Evolutionary conservation across 2,329 filamentous ascomycete genomes (phyloP).

Genomic region (Phialophora verrucosa): DNA sequence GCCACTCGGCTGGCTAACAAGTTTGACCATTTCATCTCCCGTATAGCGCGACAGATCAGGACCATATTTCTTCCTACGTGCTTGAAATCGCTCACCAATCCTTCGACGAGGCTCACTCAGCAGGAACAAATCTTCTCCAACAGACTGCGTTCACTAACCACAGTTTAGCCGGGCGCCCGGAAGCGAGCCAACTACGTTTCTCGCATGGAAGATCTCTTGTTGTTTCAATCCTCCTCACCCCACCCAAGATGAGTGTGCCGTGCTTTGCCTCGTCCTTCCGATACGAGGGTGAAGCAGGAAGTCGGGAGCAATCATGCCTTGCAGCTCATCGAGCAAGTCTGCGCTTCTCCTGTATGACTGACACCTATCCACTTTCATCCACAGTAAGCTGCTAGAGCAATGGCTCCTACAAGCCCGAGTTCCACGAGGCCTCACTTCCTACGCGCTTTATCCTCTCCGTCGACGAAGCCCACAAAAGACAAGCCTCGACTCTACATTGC

Average conservation of each 20-base stretch:
- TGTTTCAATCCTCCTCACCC: not conserved
- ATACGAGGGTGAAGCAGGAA: not conserved
- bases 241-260: not conserved
- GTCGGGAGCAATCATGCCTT: not conserved
- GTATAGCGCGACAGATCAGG: not conserved
- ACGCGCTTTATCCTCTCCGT: constrained; percentile 34
- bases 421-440: constrained; percentile 30
- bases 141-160: not conserved
- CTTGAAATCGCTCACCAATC: constrained; percentile 8
- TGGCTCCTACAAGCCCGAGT: constrained; percentile 1
- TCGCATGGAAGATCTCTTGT: not conserved
- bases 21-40: not conserved
- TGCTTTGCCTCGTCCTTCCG: constrained; percentile 3
- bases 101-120: not conserved
- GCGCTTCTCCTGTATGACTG: constrained; percentile 2
- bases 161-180: constrained; percentile 12
- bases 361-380: not conserved
- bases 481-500: constrained; percentile 38
- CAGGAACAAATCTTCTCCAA: not conserved
- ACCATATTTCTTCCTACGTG: not conserved
- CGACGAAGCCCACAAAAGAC: constrained; percentile 29
- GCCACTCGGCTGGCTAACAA: constrained; percentile 1
- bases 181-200: constrained; percentile 14
- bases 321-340: not conserved
- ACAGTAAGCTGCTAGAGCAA: constrained; percentile 3